Conservation (phyloP, 1,139 yeast species). For the Protomyces arabidopsidicola region DNA sequence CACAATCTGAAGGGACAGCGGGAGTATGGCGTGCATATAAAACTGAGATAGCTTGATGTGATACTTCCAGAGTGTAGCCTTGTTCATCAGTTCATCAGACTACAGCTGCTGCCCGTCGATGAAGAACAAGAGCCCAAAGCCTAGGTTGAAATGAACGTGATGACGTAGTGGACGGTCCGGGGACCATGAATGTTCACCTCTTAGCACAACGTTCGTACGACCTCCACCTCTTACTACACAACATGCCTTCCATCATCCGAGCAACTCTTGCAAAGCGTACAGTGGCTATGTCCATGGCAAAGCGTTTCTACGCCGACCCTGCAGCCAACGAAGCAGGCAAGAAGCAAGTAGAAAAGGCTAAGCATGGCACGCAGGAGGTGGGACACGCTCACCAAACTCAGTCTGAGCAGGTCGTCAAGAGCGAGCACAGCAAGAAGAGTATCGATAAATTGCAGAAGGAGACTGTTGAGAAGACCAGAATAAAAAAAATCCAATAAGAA, state of each 20-base stretch:
- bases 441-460: constrained; percentile 16
- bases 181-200: too few relatives aligned
- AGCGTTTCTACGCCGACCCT: constrained; percentile 6
- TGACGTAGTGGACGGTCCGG: too few relatives aligned
- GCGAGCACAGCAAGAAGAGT: constrained; percentile 17
- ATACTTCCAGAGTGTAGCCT: too few relatives aligned
- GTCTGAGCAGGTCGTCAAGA: constrained; percentile 22
- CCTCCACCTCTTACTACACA: too few relatives aligned
- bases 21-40: too few relatives aligned
- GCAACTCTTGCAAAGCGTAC: neutral
- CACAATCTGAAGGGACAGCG: too few relatives aligned
- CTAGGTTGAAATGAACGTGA: too few relatives aligned
- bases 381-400: constrained; percentile 19
- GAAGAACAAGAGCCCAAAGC: too few relatives aligned
- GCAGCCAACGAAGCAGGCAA: constrained; percentile 20
- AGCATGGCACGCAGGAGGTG: constrained; percentile 13
- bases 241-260: neutral
- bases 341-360: constrained; percentile 14
- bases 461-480: constrained; percentile 13
- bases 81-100: too few relatives aligned
- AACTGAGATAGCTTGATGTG: too few relatives aligned
- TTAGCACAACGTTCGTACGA: neutral
- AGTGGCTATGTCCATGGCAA: neutral
- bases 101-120: neutral
- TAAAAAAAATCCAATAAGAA: neutral